Evolutionary conservation across 805 yeast species (phyloP).

Genomic region (Candida maris): DNA sequence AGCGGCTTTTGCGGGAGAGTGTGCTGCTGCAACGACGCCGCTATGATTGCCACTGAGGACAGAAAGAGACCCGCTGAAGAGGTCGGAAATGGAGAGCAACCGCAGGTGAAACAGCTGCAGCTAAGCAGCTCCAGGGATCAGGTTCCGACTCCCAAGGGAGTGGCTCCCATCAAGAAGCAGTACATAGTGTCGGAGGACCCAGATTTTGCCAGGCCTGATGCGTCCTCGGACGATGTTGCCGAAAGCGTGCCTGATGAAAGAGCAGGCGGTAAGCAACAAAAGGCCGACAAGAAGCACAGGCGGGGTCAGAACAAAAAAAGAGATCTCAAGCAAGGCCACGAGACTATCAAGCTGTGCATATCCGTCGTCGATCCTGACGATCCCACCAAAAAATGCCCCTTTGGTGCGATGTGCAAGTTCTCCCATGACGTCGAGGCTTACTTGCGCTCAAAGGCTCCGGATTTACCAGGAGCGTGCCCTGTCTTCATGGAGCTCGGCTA

Average conservation of each 20-base stretch:
- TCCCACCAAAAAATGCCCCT: slow-evolving; percentile 44
- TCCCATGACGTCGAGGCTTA: slow-evolving; percentile 73
- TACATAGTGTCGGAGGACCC: slow-evolving; percentile 40
- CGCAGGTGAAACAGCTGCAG: slow-evolving; percentile 1
- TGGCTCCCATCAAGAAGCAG: slow-evolving; percentile 76
- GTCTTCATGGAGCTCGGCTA: slow-evolving; percentile 77
- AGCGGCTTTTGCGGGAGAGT: too few species aligned
- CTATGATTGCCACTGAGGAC: slow-evolving; percentile 6
- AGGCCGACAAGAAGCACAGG: slow-evolving; percentile 32
- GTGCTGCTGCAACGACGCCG: too few species aligned
- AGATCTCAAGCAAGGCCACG: slow-evolving; percentile 67
- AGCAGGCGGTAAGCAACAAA: slow-evolving; percentile 25
- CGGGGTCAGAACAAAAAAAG: slow-evolving; percentile 47
- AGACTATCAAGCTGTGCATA: slow-evolving; percentile 62
- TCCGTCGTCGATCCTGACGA: slow-evolving; percentile 54
- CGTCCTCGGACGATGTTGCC: slow-evolving; percentile 44
- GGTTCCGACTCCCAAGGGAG: slow-evolving; percentile 44
- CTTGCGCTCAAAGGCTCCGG: slow-evolving; percentile 61
- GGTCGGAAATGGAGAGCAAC: slow-evolving; percentile 1
- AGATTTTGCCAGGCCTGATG: slow-evolving; percentile 43
- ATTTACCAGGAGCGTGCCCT: slow-evolving; percentile 79
- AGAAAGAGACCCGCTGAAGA: slow-evolving; percentile 14
- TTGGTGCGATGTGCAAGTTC: slow-evolving; percentile 69
- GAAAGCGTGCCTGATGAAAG: slow-evolving; percentile 32
- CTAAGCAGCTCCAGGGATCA: slow-evolving; percentile 6